These are phyloP conservation scores for Clonostachys chloroleuca DNA, from an alignment of 2,329 filamentous ascomycete genomes.

Conservation along the genomic window DNA sequence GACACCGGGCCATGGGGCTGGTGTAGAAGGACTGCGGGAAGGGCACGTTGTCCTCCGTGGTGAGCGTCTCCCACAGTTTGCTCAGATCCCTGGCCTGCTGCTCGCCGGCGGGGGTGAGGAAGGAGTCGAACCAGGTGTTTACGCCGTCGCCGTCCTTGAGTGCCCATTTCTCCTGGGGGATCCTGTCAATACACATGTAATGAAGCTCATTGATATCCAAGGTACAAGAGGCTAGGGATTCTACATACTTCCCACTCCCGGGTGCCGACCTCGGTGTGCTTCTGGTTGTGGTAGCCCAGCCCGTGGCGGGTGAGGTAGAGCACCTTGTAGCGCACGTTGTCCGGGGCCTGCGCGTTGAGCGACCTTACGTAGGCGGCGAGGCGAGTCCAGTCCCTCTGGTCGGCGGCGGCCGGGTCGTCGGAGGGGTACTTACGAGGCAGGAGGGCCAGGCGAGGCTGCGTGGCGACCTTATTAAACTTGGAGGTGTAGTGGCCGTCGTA, in stretches of 20 bases:
- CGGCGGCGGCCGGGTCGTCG: conserved; percentile 17
- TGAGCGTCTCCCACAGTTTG: conserved; percentile 42
- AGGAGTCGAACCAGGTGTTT: conserved; percentile 32
- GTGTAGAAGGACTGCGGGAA: conserved; percentile 50
- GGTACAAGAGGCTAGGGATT: not conserved
- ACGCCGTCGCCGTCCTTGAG: conserved; percentile 30
- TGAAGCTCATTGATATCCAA: not conserved
- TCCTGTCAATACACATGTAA: not conserved
- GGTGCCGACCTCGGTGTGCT: conserved; percentile 51
- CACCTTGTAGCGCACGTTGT: conserved; percentile 46
- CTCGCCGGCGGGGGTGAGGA: conserved; percentile 47
- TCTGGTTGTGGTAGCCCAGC: conserved; percentile 42
- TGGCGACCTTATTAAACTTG: conserved; percentile 19
- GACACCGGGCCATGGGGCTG: conserved; percentile 53
- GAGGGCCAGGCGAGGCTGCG: conserved; percentile 46
- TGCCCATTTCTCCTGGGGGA: conserved; percentile 24
- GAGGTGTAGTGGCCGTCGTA: conserved; percentile 1
- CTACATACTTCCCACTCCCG: conserved; percentile 46
- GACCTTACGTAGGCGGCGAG: conserved; percentile 40
- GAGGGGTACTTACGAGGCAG: conserved; percentile 42
- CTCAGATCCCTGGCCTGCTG: conserved; percentile 47
- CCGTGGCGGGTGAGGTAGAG: conserved; percentile 53
- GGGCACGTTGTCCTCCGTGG: conserved; percentile 40
- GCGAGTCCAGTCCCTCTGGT: conserved; percentile 45
- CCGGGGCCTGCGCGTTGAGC: conserved; percentile 34